These are phyloP conservation scores for Aspergillus tamarii DNA, from an alignment of 2,329 filamentous ascomycete genomes.

Conservation along the genomic window DNA sequence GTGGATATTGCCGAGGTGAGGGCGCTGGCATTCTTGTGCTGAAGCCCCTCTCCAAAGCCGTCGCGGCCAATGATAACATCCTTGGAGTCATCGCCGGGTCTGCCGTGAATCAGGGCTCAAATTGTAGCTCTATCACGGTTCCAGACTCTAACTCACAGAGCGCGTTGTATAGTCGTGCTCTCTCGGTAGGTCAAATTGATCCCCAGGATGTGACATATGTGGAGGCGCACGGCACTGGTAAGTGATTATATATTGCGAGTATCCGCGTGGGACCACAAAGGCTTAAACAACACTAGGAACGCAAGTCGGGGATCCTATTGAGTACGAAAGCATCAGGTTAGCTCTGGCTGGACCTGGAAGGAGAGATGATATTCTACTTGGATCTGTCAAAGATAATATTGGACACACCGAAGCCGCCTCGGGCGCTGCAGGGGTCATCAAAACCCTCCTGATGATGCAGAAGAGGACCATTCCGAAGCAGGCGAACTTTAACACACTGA, in stretches of 20 bases:
- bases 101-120: constrained; percentile 35
- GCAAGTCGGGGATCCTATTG: constrained; percentile 30
- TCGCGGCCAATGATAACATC: constrained; percentile 51
- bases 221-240: constrained; percentile 38
- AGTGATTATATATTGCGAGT: too few species aligned
- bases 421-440: constrained; percentile 34
- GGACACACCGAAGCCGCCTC: constrained; percentile 40
- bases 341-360: too few species aligned
- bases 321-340: constrained; percentile 23
- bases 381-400: constrained; percentile 37
- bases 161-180: constrained; percentile 29
- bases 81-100: constrained; percentile 42
- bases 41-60: constrained; percentile 43
- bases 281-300: constrained; percentile 11
- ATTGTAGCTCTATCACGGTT: constrained; percentile 23
- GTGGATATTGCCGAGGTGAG: constrained; percentile 18
- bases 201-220: constrained; percentile 31
- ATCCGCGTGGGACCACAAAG: too few species aligned
- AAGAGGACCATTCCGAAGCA: constrained; percentile 30
- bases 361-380: constrained; percentile 13
- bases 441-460: constrained; percentile 35
- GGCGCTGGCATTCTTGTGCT: constrained; percentile 10
- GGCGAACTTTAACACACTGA: constrained; percentile 30
- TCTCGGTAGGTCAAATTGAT: constrained; percentile 21
- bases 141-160: constrained; percentile 25